Conservation (phyloP, 2,329 filamentous ascomycete species). For the Hypoxylon sp. region DNA sequence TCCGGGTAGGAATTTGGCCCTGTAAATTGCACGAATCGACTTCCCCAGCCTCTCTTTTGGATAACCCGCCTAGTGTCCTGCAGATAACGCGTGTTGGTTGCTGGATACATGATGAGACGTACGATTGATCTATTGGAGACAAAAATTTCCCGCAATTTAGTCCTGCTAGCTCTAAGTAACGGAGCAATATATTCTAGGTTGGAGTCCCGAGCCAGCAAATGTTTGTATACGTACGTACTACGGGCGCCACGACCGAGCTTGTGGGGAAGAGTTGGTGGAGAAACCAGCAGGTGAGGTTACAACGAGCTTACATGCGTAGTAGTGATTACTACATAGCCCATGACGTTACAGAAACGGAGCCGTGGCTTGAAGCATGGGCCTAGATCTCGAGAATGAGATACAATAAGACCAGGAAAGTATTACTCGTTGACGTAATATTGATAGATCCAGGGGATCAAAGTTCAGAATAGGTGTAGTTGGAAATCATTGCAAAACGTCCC, state of each 20-base stretch:
- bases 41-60: slow-evolving; percentile 18
- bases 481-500: background rate
- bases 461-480: background rate
- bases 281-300: slow-evolving; percentile 32
- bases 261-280: slow-evolving; percentile 40
- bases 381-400: slow-evolving; percentile 11
- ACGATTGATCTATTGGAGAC: slow-evolving; percentile 21
- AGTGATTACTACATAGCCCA: slow-evolving; percentile 16
- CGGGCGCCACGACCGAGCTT: slow-evolving; percentile 31
- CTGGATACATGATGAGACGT: slow-evolving; percentile 21
- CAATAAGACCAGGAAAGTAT: background rate
- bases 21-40: slow-evolving; percentile 24
- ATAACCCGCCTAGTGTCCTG: slow-evolving; percentile 25
- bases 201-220: slow-evolving; percentile 21
- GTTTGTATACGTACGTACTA: slow-evolving; percentile 30
- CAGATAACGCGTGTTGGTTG: slow-evolving; percentile 23
- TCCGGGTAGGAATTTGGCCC: slow-evolving; percentile 33
- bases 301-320: slow-evolving; percentile 35
- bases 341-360: slow-evolving; percentile 19
- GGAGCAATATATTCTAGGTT: slow-evolving; percentile 15
- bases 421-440: slow-evolving; percentile 3
- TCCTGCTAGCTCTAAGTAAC: slow-evolving; percentile 9
- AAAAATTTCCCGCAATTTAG: slow-evolving; percentile 14
- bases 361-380: slow-evolving; percentile 21
- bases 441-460: background rate